Conservation (phyloP, 2,329 filamentous ascomycete species). For the Westerdykella sp. region DNA sequence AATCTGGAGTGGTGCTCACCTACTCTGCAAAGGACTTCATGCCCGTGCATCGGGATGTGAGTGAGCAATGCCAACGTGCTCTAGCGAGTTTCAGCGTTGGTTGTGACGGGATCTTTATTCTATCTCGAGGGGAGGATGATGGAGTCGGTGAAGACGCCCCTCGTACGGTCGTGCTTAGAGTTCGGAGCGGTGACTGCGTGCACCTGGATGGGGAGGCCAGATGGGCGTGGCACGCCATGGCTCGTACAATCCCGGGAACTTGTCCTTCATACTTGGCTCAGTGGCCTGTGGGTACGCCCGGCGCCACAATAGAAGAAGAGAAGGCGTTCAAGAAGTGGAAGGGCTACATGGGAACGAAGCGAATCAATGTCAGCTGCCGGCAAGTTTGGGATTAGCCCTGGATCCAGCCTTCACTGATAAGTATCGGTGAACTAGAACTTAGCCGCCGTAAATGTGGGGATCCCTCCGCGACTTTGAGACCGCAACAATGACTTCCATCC, state of each 20-base stretch:
- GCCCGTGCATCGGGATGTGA: conserved; percentile 90
- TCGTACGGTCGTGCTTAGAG: conserved; percentile 32
- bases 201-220: conserved; percentile 78
- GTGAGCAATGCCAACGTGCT: conserved; percentile 74
- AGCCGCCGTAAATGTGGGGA: too few species aligned
- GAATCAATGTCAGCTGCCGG: conserved; percentile 38
- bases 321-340: conserved; percentile 36
- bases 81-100: conserved; percentile 85
- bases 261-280: conserved; percentile 68
- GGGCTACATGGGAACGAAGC: conserved; percentile 36
- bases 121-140: conserved; percentile 43
- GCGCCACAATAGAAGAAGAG: conserved; percentile 24
- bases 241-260: conserved; percentile 72
- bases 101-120: conserved; percentile 85
- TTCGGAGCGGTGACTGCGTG: conserved; percentile 81
- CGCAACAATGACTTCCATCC: too few species aligned
- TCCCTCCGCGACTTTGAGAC: too few species aligned
- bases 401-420: too few species aligned
- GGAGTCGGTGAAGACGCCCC: conserved; percentile 26
- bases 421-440: too few species aligned
- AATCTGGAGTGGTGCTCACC: conserved; percentile 90
- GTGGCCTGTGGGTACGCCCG: conserved; percentile 57
- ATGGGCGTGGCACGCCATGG: conserved; percentile 93
- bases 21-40: conserved; percentile 88
- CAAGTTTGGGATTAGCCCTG: conserved; percentile 33